These are phyloP conservation scores for Sordariomycetes sp. DNA, from an alignment of 2,329 filamentous ascomycete species.

Conservation along the genomic window DNA sequence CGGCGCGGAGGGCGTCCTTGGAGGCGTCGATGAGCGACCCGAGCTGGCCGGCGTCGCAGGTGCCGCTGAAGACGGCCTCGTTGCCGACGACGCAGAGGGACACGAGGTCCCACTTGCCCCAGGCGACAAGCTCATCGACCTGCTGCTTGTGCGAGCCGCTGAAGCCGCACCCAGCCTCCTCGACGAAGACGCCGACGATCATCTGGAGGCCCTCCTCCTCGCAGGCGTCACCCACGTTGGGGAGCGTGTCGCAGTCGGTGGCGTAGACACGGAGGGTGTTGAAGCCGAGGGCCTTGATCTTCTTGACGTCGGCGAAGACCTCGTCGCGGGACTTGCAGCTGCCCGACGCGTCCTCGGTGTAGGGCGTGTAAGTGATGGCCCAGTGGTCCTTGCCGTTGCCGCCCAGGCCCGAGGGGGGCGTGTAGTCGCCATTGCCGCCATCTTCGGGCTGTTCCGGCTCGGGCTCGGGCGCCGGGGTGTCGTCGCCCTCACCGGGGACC, in stretches of 20 bases:
- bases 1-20: constrained; percentile 49
- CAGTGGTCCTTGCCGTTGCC: constrained; percentile 43
- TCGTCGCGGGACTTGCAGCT: constrained; percentile 53
- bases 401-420: constrained; percentile 19
- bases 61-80: constrained; percentile 73
- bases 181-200: constrained; percentile 83
- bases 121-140: constrained; percentile 60
- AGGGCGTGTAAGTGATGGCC: constrained; percentile 76
- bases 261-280: constrained; percentile 72
- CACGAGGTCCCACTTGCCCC: constrained; percentile 66
- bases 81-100: constrained; percentile 81
- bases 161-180: constrained; percentile 49
- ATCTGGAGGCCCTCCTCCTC: constrained; percentile 59
- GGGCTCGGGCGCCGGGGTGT: constrained; percentile 14
- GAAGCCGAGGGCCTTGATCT: constrained; percentile 59
- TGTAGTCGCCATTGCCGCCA: constrained; percentile 12
- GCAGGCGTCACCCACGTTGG: constrained; percentile 62
- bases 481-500: constrained; percentile 10
- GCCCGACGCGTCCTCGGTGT: constrained; percentile 38
- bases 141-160: constrained; percentile 58
- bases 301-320: constrained; percentile 48
- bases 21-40: constrained; percentile 57
- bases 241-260: constrained; percentile 77
- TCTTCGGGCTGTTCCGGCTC: constrained; percentile 9
- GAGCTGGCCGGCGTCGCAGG: constrained; percentile 54